A percentile compares a stretch with the other conserved stretches of the same genome.
These are phyloP conservation scores for Monosporozyma unispora DNA, from an alignment of 805 yeast genomes.

Conservation along the genomic window DNA sequence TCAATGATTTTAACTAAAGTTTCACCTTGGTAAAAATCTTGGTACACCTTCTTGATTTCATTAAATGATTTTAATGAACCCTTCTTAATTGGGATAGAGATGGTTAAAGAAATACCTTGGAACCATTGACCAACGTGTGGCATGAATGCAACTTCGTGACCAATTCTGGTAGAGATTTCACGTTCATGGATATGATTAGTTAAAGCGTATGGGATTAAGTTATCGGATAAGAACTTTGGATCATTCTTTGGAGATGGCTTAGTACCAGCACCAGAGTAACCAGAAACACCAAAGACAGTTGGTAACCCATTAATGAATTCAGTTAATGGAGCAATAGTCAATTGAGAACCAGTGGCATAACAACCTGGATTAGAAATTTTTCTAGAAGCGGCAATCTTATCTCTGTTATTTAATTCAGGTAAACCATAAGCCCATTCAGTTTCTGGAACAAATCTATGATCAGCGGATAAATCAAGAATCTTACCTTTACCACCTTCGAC, in stretches of 20 bases:
- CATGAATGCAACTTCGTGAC: conserved; percentile 72
- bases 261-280: conserved; percentile 99
- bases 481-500: conserved; percentile 60
- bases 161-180: conserved; percentile 78
- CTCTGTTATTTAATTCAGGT: conserved; percentile 79
- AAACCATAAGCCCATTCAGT: conserved; percentile 91
- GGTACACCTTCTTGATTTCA: conserved; percentile 66
- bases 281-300: conserved; percentile 88
- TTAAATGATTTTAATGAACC: conserved; percentile 55
- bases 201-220: conserved; percentile 87
- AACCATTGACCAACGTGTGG: conserved; percentile 99
- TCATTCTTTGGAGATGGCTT: conserved; percentile 97
- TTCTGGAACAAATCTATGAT: conserved; percentile 84
- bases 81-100: conserved; percentile 75
- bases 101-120: conserved; percentile 93
- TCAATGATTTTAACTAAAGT: conserved; percentile 77
- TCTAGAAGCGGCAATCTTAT: conserved; percentile 55
- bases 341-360: conserved; percentile 97
- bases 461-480: conserved; percentile 90
- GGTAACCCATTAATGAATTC: conserved; percentile 65
- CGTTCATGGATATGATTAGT: conserved; percentile 96
- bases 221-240: conserved; percentile 59
- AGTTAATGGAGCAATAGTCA: conserved; percentile 81
- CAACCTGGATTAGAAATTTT: conserved; percentile 97
- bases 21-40: conserved; percentile 82